phyloP scores from a whole-genome alignment of 345 rosid genomes.

The Anacardium occidentale region DNA sequence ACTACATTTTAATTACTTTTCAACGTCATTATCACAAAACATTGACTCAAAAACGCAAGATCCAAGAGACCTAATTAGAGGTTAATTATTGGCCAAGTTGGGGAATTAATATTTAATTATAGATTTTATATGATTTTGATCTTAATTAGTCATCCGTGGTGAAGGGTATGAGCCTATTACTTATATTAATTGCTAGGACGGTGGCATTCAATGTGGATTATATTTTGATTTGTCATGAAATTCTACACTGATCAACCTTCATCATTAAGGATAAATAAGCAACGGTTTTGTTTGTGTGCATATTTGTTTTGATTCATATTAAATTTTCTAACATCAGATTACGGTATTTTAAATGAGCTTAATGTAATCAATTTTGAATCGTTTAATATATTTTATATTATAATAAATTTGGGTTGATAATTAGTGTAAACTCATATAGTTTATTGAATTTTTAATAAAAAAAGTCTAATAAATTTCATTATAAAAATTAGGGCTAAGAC shows the following conservation, averaged over 20 bases:
- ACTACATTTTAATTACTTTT: not conserved
- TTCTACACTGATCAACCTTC: not conserved
- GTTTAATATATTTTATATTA: no score
- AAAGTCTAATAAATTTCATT: no score
- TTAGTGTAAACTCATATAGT: no score
- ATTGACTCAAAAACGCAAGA: slow-evolving; percentile 2
- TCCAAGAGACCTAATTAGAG: slow-evolving; percentile 6
- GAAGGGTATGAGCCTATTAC: not conserved
- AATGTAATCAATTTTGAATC: no score
- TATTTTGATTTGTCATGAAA: not conserved
- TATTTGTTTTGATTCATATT: no score
- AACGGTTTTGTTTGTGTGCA: no score
- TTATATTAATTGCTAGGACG: not conserved
- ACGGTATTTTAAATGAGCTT: no score
- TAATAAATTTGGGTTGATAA: no score
- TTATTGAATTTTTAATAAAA: no score
- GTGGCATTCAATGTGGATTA: not conserved
- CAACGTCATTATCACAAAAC: not conserved
- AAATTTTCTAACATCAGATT: no score
- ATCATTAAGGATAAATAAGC: not conserved
- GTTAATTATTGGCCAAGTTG: not conserved
- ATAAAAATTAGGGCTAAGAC: no score
- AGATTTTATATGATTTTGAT: not conserved
- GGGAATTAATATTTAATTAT: not conserved
- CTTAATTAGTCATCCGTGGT: not conserved